phyloP scores from a whole-genome alignment of 192 early-diverging fungal genomes.

The Coemansia sp. region DNA sequence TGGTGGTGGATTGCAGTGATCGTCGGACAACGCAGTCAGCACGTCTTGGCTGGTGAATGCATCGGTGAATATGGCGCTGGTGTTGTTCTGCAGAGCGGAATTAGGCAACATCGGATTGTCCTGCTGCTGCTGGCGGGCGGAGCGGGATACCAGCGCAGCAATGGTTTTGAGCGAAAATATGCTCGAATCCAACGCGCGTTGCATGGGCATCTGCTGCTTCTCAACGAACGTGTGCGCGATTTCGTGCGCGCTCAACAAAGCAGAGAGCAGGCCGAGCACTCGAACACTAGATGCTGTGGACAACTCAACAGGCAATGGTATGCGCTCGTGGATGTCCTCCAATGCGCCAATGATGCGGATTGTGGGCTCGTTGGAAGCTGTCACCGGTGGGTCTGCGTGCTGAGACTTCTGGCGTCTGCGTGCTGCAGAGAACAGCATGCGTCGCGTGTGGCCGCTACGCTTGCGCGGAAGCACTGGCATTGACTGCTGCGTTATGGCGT shows the following conservation, averaged over 20 bases:
- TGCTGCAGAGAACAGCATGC: neutral
- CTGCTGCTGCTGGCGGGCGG: neutral
- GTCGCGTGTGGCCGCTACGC: neutral
- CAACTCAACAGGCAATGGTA: slow-evolving; percentile 29
- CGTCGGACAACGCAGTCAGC: slow-evolving; percentile 4
- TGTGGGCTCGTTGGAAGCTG: neutral
- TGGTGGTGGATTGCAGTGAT: neutral
- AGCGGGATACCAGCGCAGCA: slow-evolving; percentile 16
- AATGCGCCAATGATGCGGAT: slow-evolving; percentile 18
- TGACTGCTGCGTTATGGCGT: neutral
- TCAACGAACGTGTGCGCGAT: slow-evolving; percentile 49
- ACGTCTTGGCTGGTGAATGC: slow-evolving; percentile 3
- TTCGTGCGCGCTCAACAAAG: slow-evolving; percentile 31
- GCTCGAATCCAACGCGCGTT: slow-evolving; percentile 19
- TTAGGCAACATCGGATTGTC: neutral
- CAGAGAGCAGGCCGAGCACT: slow-evolving; percentile 24
- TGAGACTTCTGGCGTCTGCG: neutral
- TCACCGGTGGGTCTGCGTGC: neutral
- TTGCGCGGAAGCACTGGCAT: neutral
- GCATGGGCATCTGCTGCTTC: slow-evolving; percentile 24
- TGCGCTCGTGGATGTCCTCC: slow-evolving; percentile 18
- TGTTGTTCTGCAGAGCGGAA: neutral
- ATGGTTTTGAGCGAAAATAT: slow-evolving; percentile 32
- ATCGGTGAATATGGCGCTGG: neutral
- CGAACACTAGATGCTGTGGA: slow-evolving; percentile 4